Percentiles rank a stretch among this genome's conserved stretches.
These are phyloP conservation scores for Penicillium nordicum DNA, from an alignment of 2,329 filamentous ascomycete genomes.

Conservation along the genomic window DNA sequence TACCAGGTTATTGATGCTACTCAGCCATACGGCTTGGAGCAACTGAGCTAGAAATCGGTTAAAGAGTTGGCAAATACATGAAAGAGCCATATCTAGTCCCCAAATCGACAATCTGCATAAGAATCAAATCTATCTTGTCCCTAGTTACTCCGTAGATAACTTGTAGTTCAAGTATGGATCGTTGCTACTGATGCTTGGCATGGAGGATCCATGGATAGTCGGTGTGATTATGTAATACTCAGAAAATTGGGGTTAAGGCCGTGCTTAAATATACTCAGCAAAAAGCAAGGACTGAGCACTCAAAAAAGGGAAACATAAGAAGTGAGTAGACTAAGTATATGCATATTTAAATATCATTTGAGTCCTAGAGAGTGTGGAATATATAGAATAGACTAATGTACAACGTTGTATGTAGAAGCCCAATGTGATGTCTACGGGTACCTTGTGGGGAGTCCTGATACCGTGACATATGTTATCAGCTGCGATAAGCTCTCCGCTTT, in stretches of 20 bases:
- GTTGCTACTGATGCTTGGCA: neutral
- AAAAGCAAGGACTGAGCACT: too few species aligned
- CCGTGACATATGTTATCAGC: slow-evolving; percentile 9
- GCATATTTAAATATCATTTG: too few species aligned
- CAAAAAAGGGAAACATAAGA: too few species aligned
- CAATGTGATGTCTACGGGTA: neutral
- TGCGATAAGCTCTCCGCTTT: slow-evolving; percentile 12
- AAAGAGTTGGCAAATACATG: too few species aligned
- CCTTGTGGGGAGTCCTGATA: neutral
- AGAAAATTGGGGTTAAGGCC: too few species aligned
- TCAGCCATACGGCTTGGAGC: neutral
- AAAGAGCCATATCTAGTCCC: neutral
- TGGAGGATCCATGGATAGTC: neutral
- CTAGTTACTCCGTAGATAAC: neutral
- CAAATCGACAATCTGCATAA: neutral
- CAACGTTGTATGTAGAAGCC: neutral
- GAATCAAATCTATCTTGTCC: neutral
- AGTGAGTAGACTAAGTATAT: too few species aligned
- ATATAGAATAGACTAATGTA: too few species aligned
- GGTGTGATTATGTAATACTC: neutral
- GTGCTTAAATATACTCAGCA: too few species aligned
- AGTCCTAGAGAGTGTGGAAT: too few species aligned
- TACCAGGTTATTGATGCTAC: neutral
- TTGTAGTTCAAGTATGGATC: neutral
- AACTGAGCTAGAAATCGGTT: neutral